Evolutionary conservation across 164 flowering plant genomes (phyloP).

Genomic region (Annona cherimola): DNA sequence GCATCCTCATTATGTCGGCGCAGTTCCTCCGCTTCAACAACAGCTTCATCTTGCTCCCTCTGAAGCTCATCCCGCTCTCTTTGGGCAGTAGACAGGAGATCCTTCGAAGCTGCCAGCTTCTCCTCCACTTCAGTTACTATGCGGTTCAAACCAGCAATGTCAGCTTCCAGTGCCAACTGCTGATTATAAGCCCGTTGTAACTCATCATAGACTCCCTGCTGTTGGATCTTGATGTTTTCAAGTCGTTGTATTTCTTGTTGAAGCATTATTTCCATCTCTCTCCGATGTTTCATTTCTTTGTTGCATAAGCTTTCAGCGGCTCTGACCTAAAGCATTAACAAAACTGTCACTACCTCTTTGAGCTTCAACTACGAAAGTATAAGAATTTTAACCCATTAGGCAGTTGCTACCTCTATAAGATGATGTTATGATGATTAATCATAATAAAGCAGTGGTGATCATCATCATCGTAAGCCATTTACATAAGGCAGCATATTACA

Average conservation of each 20-base stretch:
- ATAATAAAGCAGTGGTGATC: too few species aligned
- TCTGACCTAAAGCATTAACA: slow-evolving; percentile 40
- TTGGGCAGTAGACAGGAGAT: slow-evolving; percentile 39
- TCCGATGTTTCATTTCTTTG: slow-evolving; percentile 40
- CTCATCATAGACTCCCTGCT: slow-evolving; percentile 33
- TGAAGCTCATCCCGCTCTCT: slow-evolving; percentile 55
- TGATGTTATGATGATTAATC: too few species aligned
- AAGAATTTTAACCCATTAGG: too few species aligned
- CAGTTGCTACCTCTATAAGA: too few species aligned
- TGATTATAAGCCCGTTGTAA: slow-evolving; percentile 36
- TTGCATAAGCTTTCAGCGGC: slow-evolving; percentile 40
- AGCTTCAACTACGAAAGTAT: too few species aligned
- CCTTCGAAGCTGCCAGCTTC: slow-evolving; percentile 55
- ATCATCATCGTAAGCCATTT: too few species aligned
- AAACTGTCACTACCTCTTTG: too few species aligned
- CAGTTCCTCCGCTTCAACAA: slow-evolving; percentile 54
- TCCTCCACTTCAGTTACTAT: slow-evolving; percentile 45
- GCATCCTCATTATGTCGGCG: slow-evolving; percentile 30
- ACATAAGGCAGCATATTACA: too few species aligned
- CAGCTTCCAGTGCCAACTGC: slow-evolving; percentile 40
- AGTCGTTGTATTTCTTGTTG: slow-evolving; percentile 36
- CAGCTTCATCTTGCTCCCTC: slow-evolving; percentile 58
- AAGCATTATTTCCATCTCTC: slow-evolving; percentile 45
- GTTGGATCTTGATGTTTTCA: slow-evolving; percentile 35
- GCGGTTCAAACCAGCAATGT: slow-evolving; percentile 30